phyloP scores from a whole-genome alignment of 1,284 basidiomycete species.

The Cutaneotrichosporon sp. region DNA sequence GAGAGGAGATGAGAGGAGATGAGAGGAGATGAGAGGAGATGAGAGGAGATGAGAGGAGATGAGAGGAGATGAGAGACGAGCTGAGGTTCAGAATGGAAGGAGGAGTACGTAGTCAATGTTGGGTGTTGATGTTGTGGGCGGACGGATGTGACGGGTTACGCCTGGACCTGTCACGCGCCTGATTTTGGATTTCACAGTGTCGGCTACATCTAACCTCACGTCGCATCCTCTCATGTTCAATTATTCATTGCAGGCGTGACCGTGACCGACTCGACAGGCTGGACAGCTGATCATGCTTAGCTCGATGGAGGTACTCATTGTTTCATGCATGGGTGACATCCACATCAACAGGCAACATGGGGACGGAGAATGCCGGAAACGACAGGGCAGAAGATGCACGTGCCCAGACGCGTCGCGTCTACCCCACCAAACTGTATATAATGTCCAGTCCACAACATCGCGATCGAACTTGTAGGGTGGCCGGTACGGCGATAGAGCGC shows the following conservation, averaged over 20 bases:
- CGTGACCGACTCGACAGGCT: background rate
- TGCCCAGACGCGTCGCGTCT: background rate
- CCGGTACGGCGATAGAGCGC: too few relatives aligned
- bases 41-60: background rate
- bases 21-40: background rate
- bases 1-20: background rate
- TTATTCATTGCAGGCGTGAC: constrained; percentile 1
- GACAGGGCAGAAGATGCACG: background rate
- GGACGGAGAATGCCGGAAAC: background rate
- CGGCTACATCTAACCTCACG: background rate
- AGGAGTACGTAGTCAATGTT: background rate
- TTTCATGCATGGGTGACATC: background rate
- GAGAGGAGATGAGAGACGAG: background rate
- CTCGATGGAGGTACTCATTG: background rate
- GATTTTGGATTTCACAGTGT: background rate
- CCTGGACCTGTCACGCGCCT: background rate
- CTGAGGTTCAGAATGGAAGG: background rate
- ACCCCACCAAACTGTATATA: background rate
- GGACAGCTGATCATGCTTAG: background rate
- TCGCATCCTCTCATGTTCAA: background rate
- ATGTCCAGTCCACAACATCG: background rate
- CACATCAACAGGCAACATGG: background rate
- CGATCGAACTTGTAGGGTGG: background rate
- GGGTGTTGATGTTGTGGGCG: background rate
- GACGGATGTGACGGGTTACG: too few relatives aligned